Evolutionary conservation across 331 rosid genomes (phyloP).

Genomic region (Erythrophleum ivorense): DNA sequence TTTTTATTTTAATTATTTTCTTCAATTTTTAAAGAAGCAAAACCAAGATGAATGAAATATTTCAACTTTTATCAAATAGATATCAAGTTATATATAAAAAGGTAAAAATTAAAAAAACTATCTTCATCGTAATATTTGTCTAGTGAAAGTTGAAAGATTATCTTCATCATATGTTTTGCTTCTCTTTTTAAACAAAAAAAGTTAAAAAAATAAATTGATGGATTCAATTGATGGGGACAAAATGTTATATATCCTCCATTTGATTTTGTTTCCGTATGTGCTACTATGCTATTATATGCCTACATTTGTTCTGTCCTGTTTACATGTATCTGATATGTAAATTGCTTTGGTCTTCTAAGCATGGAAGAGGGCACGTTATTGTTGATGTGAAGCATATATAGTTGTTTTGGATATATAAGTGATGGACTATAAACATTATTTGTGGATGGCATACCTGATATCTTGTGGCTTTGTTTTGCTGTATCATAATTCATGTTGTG

Average conservation of each 20-base stretch:
- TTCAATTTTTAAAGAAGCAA: too few species aligned
- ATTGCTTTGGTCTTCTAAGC: slow-evolving; percentile 18
- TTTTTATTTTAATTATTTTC: too few species aligned
- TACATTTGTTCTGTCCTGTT: slow-evolving; percentile 20
- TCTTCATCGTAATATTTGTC: too few species aligned
- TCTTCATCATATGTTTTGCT: too few species aligned
- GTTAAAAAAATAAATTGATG: too few species aligned
- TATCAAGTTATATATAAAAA: too few species aligned
- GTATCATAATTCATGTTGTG: too few species aligned
- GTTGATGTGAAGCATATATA: slow-evolving; percentile 18
- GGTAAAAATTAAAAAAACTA: too few species aligned
- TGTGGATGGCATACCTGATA: slow-evolving; percentile 59
- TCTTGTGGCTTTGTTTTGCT: slow-evolving; percentile 22
- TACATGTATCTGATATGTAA: neutral
- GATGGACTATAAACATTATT: slow-evolving; percentile 59
- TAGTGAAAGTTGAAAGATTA: too few species aligned
- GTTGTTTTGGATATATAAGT: slow-evolving; percentile 60
- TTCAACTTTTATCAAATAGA: too few species aligned
- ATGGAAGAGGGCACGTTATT: neutral
- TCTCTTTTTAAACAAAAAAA: too few species aligned
- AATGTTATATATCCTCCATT: slow-evolving; percentile 55
- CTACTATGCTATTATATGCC: slow-evolving; percentile 28
- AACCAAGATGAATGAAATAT: too few species aligned
- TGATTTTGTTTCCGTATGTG: slow-evolving; percentile 31
- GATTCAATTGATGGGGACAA: neutral